Percentiles rank a stretch among this genome's conserved stretches.
Conservation (phyloP, 371 early-diverging fungal species). For the Mucor velutinosus region DNA sequence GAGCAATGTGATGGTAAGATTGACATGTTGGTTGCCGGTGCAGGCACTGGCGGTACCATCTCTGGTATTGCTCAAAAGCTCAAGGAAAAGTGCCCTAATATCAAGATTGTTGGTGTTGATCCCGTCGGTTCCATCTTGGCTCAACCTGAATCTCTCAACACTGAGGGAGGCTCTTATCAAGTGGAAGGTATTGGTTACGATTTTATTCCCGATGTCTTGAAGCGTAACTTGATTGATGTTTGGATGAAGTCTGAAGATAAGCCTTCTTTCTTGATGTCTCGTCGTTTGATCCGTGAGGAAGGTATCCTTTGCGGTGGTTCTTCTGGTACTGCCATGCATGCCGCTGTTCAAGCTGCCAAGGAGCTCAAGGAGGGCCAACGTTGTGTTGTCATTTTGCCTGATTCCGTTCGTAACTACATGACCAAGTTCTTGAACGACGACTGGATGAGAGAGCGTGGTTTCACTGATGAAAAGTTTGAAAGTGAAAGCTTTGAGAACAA, state of each 20-base stretch:
- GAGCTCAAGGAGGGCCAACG: conserved; percentile 79
- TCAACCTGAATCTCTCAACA: conserved; percentile 81
- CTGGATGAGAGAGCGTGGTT: conserved; percentile 88
- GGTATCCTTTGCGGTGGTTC: conserved; percentile 95
- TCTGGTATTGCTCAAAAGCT: conserved; percentile 92
- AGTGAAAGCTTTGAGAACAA: conserved; percentile 58
- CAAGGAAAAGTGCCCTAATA: conserved; percentile 88
- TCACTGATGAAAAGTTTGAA: conserved; percentile 61
- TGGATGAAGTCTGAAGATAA: conserved; percentile 96
- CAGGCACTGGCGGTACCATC: conserved; percentile 98
- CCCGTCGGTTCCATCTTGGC: conserved; percentile 95
- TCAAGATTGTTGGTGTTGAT: conserved; percentile 92
- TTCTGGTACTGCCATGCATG: conserved; percentile 86
- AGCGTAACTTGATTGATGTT: conserved; percentile 80
- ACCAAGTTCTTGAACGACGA: conserved; percentile 94
- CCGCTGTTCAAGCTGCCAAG: conserved; percentile 82
- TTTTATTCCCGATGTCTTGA: conserved; percentile 92
- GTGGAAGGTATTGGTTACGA: conserved; percentile 99
- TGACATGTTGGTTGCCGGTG: conserved; percentile 96
- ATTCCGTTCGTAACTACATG: conserved; percentile 98
- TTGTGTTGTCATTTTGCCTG: conserved; percentile 89
- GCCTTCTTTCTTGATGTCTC: conserved; percentile 92
- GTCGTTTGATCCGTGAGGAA: conserved; percentile 95
- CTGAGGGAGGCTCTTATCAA: conserved; percentile 58
- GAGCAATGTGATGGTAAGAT: conserved; percentile 84